Conservation (phyloP, 2,329 filamentous ascomycete species). For the Leptographium flavum region DNA sequence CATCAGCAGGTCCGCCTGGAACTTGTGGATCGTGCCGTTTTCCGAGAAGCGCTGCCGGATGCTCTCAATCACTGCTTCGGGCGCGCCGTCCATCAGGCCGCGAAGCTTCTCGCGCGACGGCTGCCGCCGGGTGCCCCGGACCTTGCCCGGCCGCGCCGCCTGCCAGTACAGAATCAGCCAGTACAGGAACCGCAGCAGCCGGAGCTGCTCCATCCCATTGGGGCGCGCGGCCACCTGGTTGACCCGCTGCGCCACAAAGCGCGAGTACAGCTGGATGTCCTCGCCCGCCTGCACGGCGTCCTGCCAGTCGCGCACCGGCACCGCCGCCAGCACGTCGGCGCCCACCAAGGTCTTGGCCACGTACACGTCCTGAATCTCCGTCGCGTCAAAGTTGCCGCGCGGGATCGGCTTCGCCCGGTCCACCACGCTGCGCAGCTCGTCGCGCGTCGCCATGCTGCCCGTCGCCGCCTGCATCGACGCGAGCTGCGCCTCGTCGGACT, state of each 20-base stretch:
- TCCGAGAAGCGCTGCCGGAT: constrained; percentile 58
- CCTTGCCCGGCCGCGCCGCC: constrained; percentile 28
- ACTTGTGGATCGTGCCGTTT: constrained; percentile 50
- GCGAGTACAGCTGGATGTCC: constrained; percentile 40
- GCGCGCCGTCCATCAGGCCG: constrained; percentile 39
- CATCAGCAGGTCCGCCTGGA: constrained; percentile 55
- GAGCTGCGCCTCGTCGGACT: constrained; percentile 45
- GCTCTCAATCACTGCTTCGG: constrained; percentile 48
- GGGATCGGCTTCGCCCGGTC: constrained; percentile 62
- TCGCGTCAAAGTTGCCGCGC: constrained; percentile 50
- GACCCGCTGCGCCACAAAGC: constrained; percentile 52
- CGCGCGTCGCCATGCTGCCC: constrained; percentile 33
- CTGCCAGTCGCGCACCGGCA: constrained; percentile 63
- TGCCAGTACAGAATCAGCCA: constrained; percentile 41
- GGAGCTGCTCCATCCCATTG: constrained; percentile 36
- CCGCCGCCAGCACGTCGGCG: constrained; percentile 47
- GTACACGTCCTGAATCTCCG: constrained; percentile 60
- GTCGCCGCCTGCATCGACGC: constrained; percentile 47
- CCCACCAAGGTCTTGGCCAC: constrained; percentile 52
- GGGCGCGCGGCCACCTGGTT: constrained; percentile 37
- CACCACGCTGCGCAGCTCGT: constrained; percentile 29
- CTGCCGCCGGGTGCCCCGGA: constrained; percentile 34
- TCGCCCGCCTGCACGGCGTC: constrained; percentile 46
- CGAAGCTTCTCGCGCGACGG: constrained; percentile 48
- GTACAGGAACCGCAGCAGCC: constrained; percentile 45